Evolutionary conservation across 768 basidiomycete species (phyloP).

Genomic region (Rhodotorula diobovata): DNA sequence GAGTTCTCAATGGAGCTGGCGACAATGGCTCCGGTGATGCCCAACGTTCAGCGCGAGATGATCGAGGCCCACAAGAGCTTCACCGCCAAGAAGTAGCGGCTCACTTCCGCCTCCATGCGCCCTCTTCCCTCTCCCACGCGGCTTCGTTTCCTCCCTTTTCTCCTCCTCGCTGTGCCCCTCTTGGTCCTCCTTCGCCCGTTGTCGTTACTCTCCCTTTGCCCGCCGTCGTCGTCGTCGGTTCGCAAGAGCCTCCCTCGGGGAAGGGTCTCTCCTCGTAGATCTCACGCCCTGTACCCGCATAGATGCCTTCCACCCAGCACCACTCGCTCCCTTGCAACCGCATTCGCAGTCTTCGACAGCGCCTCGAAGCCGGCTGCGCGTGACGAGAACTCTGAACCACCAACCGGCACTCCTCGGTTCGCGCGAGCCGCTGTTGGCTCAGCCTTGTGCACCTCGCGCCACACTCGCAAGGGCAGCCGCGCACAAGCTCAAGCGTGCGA

Average conservation of each 20-base stretch:
- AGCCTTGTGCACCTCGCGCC: no score
- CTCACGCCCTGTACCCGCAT: background rate
- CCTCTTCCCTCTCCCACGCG: background rate
- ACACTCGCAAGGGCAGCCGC: no score
- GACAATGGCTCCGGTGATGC: conserved; percentile 77
- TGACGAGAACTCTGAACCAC: no score
- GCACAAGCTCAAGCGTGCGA: no score
- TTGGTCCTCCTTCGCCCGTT: background rate
- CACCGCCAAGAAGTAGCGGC: conserved; percentile 11
- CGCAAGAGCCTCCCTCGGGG: background rate
- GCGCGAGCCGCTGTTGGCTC: no score
- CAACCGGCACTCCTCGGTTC: no score
- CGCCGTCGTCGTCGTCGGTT: background rate
- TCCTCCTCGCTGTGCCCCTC: background rate
- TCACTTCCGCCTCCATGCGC: no score
- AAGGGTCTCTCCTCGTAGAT: background rate
- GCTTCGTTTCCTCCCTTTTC: background rate
- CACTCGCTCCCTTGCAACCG: background rate
- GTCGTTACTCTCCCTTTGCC: background rate
- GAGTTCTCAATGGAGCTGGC: conserved; percentile 53
- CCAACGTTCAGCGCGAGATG: conserved; percentile 80
- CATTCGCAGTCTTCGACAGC: background rate
- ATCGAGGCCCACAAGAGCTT: conserved; percentile 55
- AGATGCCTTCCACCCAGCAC: background rate
- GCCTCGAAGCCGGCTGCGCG: no score